Evolutionary conservation across 2,329 filamentous ascomycete species (phyloP).

Genomic region (Cucurbitaria berberidis): DNA sequence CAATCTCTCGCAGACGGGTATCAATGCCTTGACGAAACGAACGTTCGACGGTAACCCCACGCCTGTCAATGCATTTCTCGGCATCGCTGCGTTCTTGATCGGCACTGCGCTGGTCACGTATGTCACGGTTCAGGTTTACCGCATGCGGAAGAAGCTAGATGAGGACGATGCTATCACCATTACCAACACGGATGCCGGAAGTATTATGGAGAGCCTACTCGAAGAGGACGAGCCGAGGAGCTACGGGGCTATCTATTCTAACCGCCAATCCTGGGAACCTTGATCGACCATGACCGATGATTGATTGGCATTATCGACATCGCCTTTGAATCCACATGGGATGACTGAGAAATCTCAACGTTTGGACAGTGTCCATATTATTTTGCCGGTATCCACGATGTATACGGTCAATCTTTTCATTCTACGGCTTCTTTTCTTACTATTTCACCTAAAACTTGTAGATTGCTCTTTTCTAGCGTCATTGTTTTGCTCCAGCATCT

Average conservation of each 20-base stretch:
- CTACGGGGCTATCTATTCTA: slow-evolving; percentile 33
- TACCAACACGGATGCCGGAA: slow-evolving; percentile 71
- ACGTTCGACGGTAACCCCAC: slow-evolving; percentile 74
- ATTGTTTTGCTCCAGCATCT: not conserved
- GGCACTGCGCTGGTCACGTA: slow-evolving; percentile 66
- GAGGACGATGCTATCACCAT: slow-evolving; percentile 61
- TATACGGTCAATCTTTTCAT: not conserved
- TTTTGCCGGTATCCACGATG: not conserved
- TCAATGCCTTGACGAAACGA: slow-evolving; percentile 77
- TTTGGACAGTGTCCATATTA: not conserved
- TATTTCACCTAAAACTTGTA: not conserved
- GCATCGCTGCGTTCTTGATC: slow-evolving; percentile 65
- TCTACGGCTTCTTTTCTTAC: not conserved
- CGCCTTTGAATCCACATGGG: not conserved
- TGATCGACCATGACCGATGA: not conserved
- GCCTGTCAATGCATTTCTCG: slow-evolving; percentile 74
- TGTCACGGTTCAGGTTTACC: slow-evolving; percentile 39
- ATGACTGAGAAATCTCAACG: not conserved
- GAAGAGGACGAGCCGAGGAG: slow-evolving; percentile 43
- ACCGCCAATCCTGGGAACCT: slow-evolving; percentile 21
- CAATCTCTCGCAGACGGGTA: slow-evolving; percentile 79
- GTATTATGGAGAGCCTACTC: slow-evolving; percentile 54
- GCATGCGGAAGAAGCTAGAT: slow-evolving; percentile 39
- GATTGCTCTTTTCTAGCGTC: not conserved
- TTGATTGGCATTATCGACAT: not conserved